A percentile compares a stretch with the other conserved stretches of the same genome.
phyloP scores from a whole-genome alignment of 2,329 filamentous ascomycete species.

The Aspergillus sergii region DNA sequence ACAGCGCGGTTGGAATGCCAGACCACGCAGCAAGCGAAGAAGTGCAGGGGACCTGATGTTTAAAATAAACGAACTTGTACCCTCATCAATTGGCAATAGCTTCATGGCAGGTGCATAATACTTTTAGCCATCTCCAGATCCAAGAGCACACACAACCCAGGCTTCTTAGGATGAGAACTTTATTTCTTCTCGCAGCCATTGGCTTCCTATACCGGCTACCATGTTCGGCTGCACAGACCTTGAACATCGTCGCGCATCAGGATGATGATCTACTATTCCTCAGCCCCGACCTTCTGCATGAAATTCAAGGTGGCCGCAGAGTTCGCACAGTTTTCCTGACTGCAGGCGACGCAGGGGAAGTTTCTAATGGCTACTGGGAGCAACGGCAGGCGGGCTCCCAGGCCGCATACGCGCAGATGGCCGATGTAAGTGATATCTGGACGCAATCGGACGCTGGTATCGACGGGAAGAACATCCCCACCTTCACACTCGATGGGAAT shows the following conservation, averaged over 20 bases:
- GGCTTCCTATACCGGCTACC: not conserved
- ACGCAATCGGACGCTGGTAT: not conserved
- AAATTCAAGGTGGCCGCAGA: not conserved
- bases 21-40: not conserved
- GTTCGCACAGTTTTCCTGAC: conserved; percentile 1
- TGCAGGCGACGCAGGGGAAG: not conserved
- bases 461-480: not conserved
- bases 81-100: not conserved
- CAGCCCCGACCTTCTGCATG: not conserved
- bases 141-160: not conserved
- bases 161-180: not conserved
- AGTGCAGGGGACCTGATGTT: not conserved
- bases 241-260: conserved; percentile 10
- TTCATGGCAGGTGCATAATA: not conserved
- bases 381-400: not conserved
- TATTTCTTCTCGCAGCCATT: not conserved
- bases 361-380: not conserved
- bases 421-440: not conserved
- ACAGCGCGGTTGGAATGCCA: not conserved
- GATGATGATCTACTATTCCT: conserved; percentile 13
- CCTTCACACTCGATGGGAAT: not conserved
- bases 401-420: conserved; percentile 4
- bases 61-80: not conserved
- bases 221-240: not conserved
- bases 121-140: not conserved